Evolutionary conservation across 305 asterid genomes (phyloP).

Genomic region (Stenogyne calaminthoides): DNA sequence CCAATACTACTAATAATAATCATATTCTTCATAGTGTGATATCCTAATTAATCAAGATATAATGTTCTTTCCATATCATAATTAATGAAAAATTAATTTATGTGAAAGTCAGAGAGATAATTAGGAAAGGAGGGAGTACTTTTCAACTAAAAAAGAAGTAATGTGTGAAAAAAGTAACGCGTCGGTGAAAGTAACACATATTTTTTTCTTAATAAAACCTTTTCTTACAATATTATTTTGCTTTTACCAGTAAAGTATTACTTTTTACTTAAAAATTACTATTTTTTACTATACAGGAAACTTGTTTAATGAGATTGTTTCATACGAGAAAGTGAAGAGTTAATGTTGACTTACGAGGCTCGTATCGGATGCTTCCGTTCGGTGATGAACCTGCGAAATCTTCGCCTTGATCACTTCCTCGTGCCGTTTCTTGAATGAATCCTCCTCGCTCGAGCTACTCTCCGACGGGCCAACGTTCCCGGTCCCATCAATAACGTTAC

Average conservation of each 20-base stretch:
- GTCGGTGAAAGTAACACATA: not conserved
- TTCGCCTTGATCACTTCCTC: conserved; percentile 57
- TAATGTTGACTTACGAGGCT: conserved; percentile 64
- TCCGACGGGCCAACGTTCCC: conserved; percentile 37
- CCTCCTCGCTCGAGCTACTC: conserved; percentile 77
- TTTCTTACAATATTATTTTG: too few species aligned
- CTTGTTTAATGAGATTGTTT: not conserved
- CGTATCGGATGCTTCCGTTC: conserved; percentile 72
- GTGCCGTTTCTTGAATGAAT: conserved; percentile 53
- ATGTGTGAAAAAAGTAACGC: too few species aligned
- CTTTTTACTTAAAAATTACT: not conserved
- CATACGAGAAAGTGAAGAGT: not conserved
- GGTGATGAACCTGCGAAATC: conserved; percentile 46
- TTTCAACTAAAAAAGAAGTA: too few species aligned
- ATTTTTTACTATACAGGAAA: not conserved
- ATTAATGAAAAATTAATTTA: too few species aligned
- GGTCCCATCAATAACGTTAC: not conserved
- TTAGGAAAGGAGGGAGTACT: too few species aligned
- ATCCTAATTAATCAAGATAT: too few species aligned
- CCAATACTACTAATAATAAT: too few species aligned
- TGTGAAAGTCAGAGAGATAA: too few species aligned
- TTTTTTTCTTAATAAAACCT: not conserved
- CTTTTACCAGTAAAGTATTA: not conserved
- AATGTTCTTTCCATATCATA: too few species aligned
- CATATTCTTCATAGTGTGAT: too few species aligned